Percentiles rank a stretch among this genome's conserved stretches.
These are phyloP conservation scores for Diaporthe capsici DNA, from an alignment of 2,329 filamentous ascomycete genomes.

Conservation along the genomic window DNA sequence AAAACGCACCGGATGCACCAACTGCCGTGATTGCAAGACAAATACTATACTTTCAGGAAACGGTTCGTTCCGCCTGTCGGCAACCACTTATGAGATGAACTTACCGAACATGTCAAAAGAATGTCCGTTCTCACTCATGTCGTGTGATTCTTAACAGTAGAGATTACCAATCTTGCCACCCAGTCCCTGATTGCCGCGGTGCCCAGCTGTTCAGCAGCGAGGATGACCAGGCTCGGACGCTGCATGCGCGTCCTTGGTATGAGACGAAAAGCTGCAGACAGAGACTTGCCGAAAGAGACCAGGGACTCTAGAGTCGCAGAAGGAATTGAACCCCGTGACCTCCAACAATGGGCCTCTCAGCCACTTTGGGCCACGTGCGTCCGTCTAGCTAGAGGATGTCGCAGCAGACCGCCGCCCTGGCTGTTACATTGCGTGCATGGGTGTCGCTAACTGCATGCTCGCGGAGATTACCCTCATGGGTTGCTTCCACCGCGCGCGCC, in stretches of 20 bases:
- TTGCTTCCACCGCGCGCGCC: neutral
- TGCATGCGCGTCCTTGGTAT: neutral
- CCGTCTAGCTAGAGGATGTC: neutral
- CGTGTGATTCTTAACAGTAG: neutral
- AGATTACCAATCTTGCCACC: neutral
- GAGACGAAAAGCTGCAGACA: neutral
- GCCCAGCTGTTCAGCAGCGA: neutral
- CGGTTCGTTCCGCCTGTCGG: neutral
- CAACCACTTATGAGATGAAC: constrained; percentile 2
- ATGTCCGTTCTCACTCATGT: no score
- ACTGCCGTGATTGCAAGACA: constrained; percentile 27
- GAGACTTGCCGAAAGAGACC: neutral
- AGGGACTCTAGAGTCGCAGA: neutral
- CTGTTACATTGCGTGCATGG: neutral
- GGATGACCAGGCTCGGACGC: neutral
- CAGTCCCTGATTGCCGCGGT: neutral
- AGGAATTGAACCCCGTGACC: neutral
- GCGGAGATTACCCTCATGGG: constrained; percentile 19
- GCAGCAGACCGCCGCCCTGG: constrained; percentile 1
- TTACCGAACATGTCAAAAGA: neutral
- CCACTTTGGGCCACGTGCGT: neutral
- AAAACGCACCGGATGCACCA: constrained; percentile 9
- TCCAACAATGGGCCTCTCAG: neutral
- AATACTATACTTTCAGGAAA: neutral
- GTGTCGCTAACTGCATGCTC: neutral